Evolutionary conservation across 352 stramenopile genomes (phyloP).

Genomic region (Phytophthora quininea): DNA sequence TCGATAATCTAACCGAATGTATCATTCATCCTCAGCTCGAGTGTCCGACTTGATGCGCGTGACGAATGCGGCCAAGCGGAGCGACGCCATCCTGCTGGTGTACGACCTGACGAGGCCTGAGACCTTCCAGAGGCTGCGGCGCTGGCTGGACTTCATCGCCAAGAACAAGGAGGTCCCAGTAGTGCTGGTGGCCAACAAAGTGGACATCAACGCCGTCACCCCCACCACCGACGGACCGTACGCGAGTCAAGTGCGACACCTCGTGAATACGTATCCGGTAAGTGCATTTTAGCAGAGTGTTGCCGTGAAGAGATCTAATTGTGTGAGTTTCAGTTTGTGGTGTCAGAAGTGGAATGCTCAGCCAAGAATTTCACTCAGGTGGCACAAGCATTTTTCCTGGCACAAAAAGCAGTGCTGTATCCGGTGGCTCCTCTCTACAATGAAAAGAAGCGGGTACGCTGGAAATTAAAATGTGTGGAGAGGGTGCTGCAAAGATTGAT

Average conservation of each 20-base stretch:
- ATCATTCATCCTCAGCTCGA: conserved; percentile 39
- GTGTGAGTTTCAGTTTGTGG: conserved; percentile 63
- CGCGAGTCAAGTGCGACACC: conserved; percentile 69
- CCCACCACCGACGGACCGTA: conserved; percentile 64
- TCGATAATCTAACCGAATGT: background rate
- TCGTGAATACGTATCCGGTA: conserved; percentile 80
- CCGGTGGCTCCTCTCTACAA: conserved; percentile 89
- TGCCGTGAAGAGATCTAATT: background rate
- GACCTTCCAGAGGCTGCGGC: conserved; percentile 83
- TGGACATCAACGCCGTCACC: conserved; percentile 79
- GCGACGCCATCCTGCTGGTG: conserved; percentile 86
- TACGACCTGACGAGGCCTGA: conserved; percentile 87
- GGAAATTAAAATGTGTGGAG: background rate
- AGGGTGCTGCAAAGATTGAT: background rate
- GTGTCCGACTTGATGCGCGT: conserved; percentile 85
- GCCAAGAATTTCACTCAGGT: conserved; percentile 90
- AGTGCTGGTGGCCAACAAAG: conserved; percentile 90
- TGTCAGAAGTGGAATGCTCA: conserved; percentile 86
- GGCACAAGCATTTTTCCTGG: conserved; percentile 89
- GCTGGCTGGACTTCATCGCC: conserved; percentile 88
- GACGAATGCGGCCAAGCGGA: conserved; percentile 84
- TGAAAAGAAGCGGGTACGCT: conserved; percentile 74
- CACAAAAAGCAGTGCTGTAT: conserved; percentile 91
- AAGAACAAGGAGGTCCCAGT: conserved; percentile 89
- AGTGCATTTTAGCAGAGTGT: background rate